Evolutionary conservation across 75 land plant species (phyloP).

Genomic region (Picea glauca): DNA sequence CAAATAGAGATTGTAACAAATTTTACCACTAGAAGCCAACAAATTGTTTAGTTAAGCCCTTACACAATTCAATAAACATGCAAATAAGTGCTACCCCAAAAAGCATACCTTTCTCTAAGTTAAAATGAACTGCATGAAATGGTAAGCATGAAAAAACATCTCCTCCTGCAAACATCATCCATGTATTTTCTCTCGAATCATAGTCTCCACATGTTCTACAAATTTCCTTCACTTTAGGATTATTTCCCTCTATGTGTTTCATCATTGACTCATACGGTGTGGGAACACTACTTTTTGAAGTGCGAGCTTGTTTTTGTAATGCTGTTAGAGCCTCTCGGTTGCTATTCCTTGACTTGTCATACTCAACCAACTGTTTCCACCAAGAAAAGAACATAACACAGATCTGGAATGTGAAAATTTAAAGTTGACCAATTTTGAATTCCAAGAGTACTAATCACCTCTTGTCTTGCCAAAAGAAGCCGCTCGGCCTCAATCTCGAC

Average conservation of each 20-base stretch:
- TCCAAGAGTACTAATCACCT: constrained; percentile 31
- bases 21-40: too few species aligned
- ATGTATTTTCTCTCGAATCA: constrained; percentile 60
- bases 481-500: constrained; percentile 73
- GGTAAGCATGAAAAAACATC: constrained; percentile 79
- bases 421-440: not conserved
- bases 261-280: constrained; percentile 57
- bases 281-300: constrained; percentile 81
- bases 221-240: constrained; percentile 46
- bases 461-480: constrained; percentile 73
- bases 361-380: constrained; percentile 62
- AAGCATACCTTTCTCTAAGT: constrained; percentile 70
- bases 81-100: not conserved
- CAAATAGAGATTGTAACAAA: too few species aligned
- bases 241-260: constrained; percentile 38
- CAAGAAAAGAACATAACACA: not conserved
- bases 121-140: constrained; percentile 76
- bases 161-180: constrained; percentile 82
- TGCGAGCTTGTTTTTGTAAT: constrained; percentile 67
- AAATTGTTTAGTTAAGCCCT: not conserved
- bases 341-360: constrained; percentile 76
- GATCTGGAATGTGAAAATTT: not conserved
- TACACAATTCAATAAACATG: not conserved
- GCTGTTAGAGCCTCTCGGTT: constrained; percentile 94
- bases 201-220: constrained; percentile 88